Percentiles rank a stretch among this genome's conserved stretches.
phyloP scores from a whole-genome alignment of 1,284 basidiomycete species.

The Earliella scabrosa region DNA sequence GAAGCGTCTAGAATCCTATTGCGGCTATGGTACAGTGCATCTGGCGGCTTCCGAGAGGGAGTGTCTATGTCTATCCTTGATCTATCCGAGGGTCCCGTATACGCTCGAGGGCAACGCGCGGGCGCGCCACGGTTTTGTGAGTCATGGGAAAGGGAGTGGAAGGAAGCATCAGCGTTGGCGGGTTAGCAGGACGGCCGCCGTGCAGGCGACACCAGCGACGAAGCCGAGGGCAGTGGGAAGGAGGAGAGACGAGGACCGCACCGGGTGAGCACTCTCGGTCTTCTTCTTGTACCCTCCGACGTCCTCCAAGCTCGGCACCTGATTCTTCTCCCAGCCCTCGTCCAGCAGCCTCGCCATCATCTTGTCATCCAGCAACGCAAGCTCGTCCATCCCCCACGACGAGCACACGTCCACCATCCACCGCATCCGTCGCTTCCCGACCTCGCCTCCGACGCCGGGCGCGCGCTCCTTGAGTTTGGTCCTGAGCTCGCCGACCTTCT shows the following conservation, averaged over 20 bases:
- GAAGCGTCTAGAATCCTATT: slow-evolving; percentile 9
- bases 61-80: not conserved
- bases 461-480: slow-evolving; percentile 71
- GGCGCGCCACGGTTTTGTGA: not conserved
- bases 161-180: slow-evolving; percentile 17
- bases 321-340: slow-evolving; percentile 70
- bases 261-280: slow-evolving; percentile 7
- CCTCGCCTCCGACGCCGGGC: slow-evolving; percentile 75
- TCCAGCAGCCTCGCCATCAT: slow-evolving; percentile 64
- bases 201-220: slow-evolving; percentile 37
- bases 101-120: not conserved
- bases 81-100: slow-evolving; percentile 4
- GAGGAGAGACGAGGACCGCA: slow-evolving; percentile 10
- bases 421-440: slow-evolving; percentile 83
- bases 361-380: slow-evolving; percentile 66
- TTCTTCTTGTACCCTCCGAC: slow-evolving; percentile 40
- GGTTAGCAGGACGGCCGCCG: slow-evolving; percentile 26
- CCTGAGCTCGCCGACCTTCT: slow-evolving; percentile 78
- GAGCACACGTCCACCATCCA: slow-evolving; percentile 96
- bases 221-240: slow-evolving; percentile 38
- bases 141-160: not conserved
- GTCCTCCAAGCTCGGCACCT: slow-evolving; percentile 52
- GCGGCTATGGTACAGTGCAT: slow-evolving; percentile 5
- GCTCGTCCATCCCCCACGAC: slow-evolving; percentile 80
- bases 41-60: not conserved